A percentile compares a stretch with the other conserved stretches of the same genome.
phyloP scores from a whole-genome alignment of 331 rosid genomes.

The Quercus lobata region DNA sequence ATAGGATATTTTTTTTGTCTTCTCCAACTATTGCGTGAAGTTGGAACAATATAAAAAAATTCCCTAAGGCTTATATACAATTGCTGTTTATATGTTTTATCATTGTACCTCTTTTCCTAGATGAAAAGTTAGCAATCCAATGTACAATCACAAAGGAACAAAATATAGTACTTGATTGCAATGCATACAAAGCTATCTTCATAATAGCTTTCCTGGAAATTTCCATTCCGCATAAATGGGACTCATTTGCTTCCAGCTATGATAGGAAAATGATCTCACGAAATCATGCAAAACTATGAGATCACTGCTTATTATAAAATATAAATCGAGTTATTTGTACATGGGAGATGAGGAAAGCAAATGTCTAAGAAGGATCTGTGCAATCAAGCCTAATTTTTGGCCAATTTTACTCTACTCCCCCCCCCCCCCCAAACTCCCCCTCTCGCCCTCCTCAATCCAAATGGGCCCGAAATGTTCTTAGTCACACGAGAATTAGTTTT shows the following conservation, averaged over 20 bases:
- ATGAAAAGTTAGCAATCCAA: background rate
- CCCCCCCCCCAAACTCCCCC: too few species aligned
- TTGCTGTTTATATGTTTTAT: background rate
- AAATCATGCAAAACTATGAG: background rate
- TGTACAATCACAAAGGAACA: background rate
- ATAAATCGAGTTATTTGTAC: background rate
- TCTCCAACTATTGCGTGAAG: background rate
- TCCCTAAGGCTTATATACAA: background rate
- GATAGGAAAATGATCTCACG: background rate
- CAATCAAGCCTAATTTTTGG: background rate
- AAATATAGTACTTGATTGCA: background rate
- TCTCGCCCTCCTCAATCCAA: too few species aligned
- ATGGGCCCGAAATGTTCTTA: background rate
- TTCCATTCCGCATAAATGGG: background rate
- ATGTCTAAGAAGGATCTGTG: background rate
- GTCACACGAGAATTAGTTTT: background rate
- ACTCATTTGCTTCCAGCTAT: background rate
- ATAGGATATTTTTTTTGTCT: too few species aligned
- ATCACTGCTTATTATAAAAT: background rate
- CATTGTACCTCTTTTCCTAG: background rate
- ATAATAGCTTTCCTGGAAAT: background rate
- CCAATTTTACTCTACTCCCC: too few species aligned
- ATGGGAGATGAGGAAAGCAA: too few species aligned
- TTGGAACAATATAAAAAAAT: background rate
- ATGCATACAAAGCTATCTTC: background rate